phyloP scores from a whole-genome alignment of 208 protist species.

The Wallacemonas sp. region DNA sequence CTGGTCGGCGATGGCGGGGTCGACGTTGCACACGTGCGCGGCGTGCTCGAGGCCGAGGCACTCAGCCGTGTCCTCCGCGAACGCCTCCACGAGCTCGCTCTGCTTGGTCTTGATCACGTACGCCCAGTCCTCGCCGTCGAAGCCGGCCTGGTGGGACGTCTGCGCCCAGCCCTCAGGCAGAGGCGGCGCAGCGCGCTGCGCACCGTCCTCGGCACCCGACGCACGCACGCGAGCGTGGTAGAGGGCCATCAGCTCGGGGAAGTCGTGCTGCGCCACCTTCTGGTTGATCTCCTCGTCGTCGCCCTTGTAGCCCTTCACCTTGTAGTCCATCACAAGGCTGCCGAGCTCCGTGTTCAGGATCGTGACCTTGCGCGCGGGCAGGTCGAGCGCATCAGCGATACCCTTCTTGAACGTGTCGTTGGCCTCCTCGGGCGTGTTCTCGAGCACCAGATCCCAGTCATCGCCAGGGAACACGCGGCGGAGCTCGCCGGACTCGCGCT shows the following conservation, averaged over 20 bases:
- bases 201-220: neutral
- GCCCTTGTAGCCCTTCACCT: constrained; percentile 5
- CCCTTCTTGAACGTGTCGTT: constrained; percentile 39
- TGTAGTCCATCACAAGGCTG: constrained; percentile 21
- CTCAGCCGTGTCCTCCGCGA: constrained; percentile 32
- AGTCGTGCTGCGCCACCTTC: constrained; percentile 20
- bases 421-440: constrained; percentile 33
- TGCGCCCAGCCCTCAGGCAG: constrained; percentile 5
- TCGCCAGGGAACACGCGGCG: constrained; percentile 27
- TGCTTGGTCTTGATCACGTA: constrained; percentile 45
- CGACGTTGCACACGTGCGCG: constrained; percentile 33
- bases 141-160: constrained; percentile 34
- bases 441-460: constrained; percentile 32
- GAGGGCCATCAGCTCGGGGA: constrained; percentile 37
- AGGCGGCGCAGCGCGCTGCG: neutral
- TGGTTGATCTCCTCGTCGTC: constrained; percentile 22
- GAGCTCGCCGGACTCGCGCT: constrained; percentile 37
- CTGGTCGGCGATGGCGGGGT: constrained; percentile 24
- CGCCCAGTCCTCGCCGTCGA: constrained; percentile 69
- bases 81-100: constrained; percentile 33
- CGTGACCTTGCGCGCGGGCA: constrained; percentile 18
- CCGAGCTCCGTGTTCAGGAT: neutral
- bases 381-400: constrained; percentile 20
- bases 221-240: constrained; percentile 26
- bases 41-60: constrained; percentile 29